Conservation (phyloP, 2,329 filamentous ascomycete genomes). For the Fusarium bulbicola region DNA sequence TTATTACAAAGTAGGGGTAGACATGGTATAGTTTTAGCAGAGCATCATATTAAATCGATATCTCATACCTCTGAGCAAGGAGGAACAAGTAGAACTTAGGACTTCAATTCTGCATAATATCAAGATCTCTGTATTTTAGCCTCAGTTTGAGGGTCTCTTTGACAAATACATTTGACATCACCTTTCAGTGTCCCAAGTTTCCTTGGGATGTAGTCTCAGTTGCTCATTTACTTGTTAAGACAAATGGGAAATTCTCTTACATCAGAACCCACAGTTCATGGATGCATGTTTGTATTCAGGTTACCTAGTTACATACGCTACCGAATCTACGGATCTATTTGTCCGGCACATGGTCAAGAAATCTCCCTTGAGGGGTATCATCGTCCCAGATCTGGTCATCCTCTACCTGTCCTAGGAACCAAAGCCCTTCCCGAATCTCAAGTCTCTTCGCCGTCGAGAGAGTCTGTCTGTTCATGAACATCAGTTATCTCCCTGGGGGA, state of each 20-base stretch:
- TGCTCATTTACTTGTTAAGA: neutral
- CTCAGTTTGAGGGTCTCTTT: neutral
- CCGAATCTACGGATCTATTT: neutral
- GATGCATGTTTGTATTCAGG: neutral
- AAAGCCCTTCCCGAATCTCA: neutral
- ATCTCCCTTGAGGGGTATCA: neutral
- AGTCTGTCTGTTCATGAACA: neutral
- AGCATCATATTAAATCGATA: too few relatives aligned
- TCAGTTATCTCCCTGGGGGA: neutral
- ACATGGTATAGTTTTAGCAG: neutral
- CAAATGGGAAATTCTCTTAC: fast-evolving
- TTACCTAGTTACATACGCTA: neutral
- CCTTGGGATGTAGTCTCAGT: too few relatives aligned
- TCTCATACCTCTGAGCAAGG: too few relatives aligned
- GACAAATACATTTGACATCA: neutral
- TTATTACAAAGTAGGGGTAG: neutral
- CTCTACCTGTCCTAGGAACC: neutral
- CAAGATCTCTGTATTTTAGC: neutral
- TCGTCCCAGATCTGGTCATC: neutral
- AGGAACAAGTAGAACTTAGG: fast-evolving
- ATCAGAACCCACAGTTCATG: too few relatives aligned
- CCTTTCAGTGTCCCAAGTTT: neutral
- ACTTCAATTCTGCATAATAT: neutral
- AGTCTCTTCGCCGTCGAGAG: fast-evolving
- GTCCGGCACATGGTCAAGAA: neutral